These are phyloP conservation scores for Apiotrichum laibachii DNA, from an alignment of 1,284 basidiomycete species.

Conservation along the genomic window DNA sequence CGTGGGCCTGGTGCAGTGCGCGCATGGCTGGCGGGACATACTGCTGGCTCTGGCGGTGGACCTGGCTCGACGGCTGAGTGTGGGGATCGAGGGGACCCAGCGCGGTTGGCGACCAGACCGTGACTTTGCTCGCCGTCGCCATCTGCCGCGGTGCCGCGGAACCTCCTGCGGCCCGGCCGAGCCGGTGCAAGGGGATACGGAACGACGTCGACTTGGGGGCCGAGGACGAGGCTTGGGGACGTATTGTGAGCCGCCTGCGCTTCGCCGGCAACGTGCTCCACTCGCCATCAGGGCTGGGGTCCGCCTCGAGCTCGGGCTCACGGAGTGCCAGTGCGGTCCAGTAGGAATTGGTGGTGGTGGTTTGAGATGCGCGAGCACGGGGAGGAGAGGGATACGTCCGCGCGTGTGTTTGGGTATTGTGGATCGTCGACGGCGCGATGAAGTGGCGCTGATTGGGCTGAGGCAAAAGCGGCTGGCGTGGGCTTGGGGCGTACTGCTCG, in stretches of 20 bases:
- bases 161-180: not conserved
- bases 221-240: not conserved
- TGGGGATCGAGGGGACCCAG: not conserved
- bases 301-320: not conserved
- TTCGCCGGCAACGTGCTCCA: constrained; percentile 7
- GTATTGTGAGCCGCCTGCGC: constrained; percentile 3
- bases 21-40: constrained; percentile 7
- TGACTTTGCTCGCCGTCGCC: constrained; percentile 1
- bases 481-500: too few species aligned
- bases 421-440: too few species aligned
- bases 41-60: not conserved
- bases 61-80: too few species aligned
- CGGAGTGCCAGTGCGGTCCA: not conserved
- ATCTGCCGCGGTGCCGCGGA: not conserved
- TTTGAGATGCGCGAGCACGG: not conserved
- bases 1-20: not conserved
- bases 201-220: constrained; percentile 1
- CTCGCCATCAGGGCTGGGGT: not conserved
- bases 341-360: not conserved
- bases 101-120: constrained; percentile 12
- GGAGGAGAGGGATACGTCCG: not conserved
- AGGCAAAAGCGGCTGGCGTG: too few species aligned
- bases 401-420: too few species aligned
- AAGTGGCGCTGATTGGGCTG: too few species aligned
- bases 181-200: not conserved